Percentiles rank a stretch among this genome's conserved stretches.
Conservation (phyloP, 768 basidiomycete species). For the Lactarius sp. region DNA sequence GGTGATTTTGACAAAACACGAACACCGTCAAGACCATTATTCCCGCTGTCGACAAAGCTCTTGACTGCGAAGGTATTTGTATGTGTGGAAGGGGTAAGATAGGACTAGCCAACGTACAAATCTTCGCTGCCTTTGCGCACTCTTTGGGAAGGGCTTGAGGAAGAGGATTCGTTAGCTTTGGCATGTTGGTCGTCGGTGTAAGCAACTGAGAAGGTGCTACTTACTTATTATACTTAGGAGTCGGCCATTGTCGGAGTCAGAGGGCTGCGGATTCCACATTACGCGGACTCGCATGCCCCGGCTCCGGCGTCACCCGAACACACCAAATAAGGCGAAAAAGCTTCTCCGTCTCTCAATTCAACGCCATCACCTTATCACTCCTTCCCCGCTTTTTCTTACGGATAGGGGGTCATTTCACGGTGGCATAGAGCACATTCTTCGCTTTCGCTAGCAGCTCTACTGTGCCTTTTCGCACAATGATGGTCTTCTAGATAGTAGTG, state of each 20-base stretch:
- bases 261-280: no score
- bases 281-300: no score
- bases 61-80: constrained; percentile 46
- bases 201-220: no score
- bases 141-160: constrained; percentile 71
- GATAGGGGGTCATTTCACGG: constrained; percentile 30
- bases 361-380: constrained; percentile 36
- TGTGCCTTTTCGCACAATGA: constrained; percentile 31
- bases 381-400: constrained; percentile 25
- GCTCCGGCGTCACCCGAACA: background rate
- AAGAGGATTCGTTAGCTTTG: constrained; percentile 45
- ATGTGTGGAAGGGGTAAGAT: background rate
- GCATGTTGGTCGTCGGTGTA: background rate
- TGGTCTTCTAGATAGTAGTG: constrained; percentile 39
- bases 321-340: background rate
- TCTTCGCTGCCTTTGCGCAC: constrained; percentile 82
- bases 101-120: constrained; percentile 48
- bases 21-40: constrained; percentile 82
- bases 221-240: background rate
- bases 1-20: constrained; percentile 24
- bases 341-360: background rate
- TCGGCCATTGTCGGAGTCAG: no score
- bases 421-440: constrained; percentile 32
- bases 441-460: constrained; percentile 39
- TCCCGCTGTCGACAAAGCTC: constrained; percentile 75